Conservation (phyloP, 2,329 filamentous ascomycete genomes). For the Mycosphaerelloides madeirae region DNA sequence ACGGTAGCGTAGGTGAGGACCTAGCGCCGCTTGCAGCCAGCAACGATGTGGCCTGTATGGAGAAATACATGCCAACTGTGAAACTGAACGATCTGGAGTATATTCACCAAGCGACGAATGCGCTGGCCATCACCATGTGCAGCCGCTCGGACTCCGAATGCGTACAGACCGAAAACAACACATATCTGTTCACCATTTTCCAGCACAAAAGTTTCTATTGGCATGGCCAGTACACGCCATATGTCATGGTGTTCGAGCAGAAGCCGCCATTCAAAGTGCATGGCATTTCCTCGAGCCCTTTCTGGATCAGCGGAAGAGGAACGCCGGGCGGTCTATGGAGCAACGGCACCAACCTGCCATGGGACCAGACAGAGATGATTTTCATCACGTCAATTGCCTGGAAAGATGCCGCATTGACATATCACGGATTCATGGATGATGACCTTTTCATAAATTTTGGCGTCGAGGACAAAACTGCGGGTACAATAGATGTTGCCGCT, state of each 20-base stretch:
- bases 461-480: slow-evolving; percentile 6
- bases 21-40: slow-evolving; percentile 35
- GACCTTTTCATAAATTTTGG: slow-evolving; percentile 5
- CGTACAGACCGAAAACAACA: slow-evolving; percentile 42
- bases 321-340: slow-evolving; percentile 2
- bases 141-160: slow-evolving; percentile 44
- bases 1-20: slow-evolving; percentile 37
- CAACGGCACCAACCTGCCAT: not conserved
- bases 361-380: slow-evolving; percentile 7
- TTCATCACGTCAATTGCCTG: slow-evolving; percentile 9
- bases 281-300: slow-evolving; percentile 46
- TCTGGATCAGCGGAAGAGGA: slow-evolving; percentile 52
- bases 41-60: slow-evolving; percentile 46
- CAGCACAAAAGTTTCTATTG: slow-evolving; percentile 50
- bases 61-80: slow-evolving; percentile 26
- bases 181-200: slow-evolving; percentile 51
- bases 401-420: not conserved
- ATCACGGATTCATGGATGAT: slow-evolving; percentile 9
- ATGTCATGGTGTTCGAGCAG: slow-evolving; percentile 48
- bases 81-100: slow-evolving; percentile 36
- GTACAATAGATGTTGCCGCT: slow-evolving; percentile 29
- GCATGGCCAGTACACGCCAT: slow-evolving; percentile 52
- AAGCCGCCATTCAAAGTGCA: slow-evolving; percentile 46
- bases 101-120: slow-evolving; percentile 57
- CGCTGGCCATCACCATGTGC: slow-evolving; percentile 52